Evolutionary conservation across 2,329 filamentous ascomycete genomes (phyloP).

Genomic region (Aspergillus sp.): DNA sequence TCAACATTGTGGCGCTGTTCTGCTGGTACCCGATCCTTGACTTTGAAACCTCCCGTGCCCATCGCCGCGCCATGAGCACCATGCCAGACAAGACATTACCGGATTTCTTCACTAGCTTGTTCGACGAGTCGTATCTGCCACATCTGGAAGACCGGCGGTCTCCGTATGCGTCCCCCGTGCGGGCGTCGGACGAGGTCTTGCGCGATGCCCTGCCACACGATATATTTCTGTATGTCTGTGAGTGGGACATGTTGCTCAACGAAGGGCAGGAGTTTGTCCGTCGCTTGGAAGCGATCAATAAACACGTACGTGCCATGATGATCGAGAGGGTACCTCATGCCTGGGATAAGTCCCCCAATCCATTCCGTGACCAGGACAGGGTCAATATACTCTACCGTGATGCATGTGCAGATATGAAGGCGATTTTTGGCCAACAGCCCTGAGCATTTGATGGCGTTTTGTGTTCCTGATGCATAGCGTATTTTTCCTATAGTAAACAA

Average conservation of each 20-base stretch:
- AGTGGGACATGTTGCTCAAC: constrained; percentile 65
- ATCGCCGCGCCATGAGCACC: constrained; percentile 55
- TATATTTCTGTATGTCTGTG: constrained; percentile 61
- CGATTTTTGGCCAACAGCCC: constrained; percentile 34
- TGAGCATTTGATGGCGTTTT: constrained; percentile 1
- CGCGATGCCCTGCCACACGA: constrained; percentile 54
- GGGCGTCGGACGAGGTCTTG: constrained; percentile 55
- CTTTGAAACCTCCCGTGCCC: constrained; percentile 58
- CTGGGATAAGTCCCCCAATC: constrained; percentile 50
- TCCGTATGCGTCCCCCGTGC: constrained; percentile 58
- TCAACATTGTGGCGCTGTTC: constrained; percentile 55
- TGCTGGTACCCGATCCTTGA: constrained; percentile 64
- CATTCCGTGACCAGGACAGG: constrained; percentile 43
- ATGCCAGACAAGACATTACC: constrained; percentile 52
- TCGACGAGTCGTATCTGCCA: constrained; percentile 48
- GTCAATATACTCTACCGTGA: constrained; percentile 43
- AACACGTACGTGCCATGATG: constrained; percentile 44
- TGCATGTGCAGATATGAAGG: constrained; percentile 43
- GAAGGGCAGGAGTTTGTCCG: constrained; percentile 52
- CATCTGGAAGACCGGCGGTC: constrained; percentile 50
- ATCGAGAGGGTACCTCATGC: constrained; percentile 46
- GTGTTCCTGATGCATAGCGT: background rate
- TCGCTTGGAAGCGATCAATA: constrained; percentile 40
- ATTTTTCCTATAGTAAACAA: too few relatives aligned
- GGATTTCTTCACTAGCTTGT: constrained; percentile 47